phyloP scores from a whole-genome alignment of 768 basidiomycete genomes.

The Leucocoprinus sp. region DNA sequence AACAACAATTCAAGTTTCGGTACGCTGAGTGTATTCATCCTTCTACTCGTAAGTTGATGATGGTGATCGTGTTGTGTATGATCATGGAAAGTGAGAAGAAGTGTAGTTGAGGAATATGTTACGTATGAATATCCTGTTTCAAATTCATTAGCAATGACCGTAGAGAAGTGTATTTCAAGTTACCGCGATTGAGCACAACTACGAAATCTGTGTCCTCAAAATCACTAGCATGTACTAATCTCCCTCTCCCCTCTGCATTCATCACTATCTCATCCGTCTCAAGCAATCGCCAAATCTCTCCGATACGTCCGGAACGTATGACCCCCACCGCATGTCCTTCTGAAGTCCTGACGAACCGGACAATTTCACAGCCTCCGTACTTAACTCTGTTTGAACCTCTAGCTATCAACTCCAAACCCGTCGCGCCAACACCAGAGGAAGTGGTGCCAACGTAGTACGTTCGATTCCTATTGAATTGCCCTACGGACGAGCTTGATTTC shows the following conservation, averaged over 20 bases:
- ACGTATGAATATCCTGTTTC: slow-evolving; percentile 8
- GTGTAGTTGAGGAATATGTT: slow-evolving; percentile 43
- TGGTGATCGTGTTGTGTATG: slow-evolving; percentile 22
- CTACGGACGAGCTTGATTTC: neutral
- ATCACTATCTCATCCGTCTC: slow-evolving; percentile 25
- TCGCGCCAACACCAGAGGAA: slow-evolving; percentile 14
- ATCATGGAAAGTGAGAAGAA: slow-evolving; percentile 55
- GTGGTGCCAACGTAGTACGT: neutral
- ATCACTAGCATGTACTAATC: slow-evolving; percentile 34
- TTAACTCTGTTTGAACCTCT: slow-evolving; percentile 29
- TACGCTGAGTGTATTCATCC: slow-evolving; percentile 29
- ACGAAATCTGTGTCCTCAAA: slow-evolving; percentile 58
- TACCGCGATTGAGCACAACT: slow-evolving; percentile 65
- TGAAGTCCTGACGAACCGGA: slow-evolving; percentile 66
- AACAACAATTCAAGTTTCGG: slow-evolving; percentile 55
- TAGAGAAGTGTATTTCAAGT: slow-evolving; percentile 11
- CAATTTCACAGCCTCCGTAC: slow-evolving; percentile 45
- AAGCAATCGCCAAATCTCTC: slow-evolving; percentile 56
- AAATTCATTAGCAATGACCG: neutral
- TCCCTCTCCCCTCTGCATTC: slow-evolving; percentile 19
- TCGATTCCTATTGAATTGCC: neutral
- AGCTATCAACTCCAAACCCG: slow-evolving; percentile 40
- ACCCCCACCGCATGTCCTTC: slow-evolving; percentile 72
- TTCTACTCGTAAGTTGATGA: slow-evolving; percentile 18
- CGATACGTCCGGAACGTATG: slow-evolving; percentile 45